Evolutionary conservation across 345 rosid genomes (phyloP).

Genomic region (Eucalyptus paniculata): DNA sequence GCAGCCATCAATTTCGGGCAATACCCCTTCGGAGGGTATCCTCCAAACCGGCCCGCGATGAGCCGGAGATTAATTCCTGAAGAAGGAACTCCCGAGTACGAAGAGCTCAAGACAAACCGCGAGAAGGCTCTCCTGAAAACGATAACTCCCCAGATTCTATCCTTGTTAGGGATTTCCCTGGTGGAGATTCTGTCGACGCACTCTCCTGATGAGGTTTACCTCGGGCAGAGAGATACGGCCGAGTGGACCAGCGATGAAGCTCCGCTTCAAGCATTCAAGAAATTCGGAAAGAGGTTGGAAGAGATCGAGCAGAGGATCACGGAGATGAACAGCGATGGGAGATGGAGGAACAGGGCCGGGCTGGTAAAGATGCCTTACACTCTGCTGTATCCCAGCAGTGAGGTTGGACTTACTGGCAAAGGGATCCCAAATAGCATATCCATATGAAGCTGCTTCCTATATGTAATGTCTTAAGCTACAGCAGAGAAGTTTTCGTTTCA

Average conservation of each 20-base stretch:
- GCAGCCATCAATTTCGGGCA: conserved; percentile 68
- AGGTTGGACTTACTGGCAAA: conserved; percentile 32
- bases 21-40: conserved; percentile 57
- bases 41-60: conserved; percentile 47
- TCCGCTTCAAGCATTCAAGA: conserved; percentile 23
- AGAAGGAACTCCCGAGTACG: conserved; percentile 35
- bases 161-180: conserved; percentile 29
- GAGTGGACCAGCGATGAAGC: conserved; percentile 46
- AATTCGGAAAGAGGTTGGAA: conserved; percentile 27
- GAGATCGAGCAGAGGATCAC: conserved; percentile 32
- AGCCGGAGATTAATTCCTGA: conserved; percentile 51
- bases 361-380: conserved; percentile 46
- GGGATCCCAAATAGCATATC: conserved; percentile 65
- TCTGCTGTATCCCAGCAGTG: conserved; percentile 30
- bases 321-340: conserved; percentile 13
- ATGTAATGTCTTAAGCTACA: not conserved
- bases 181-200: conserved; percentile 55
- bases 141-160: conserved; percentile 30
- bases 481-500: not conserved
- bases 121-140: conserved; percentile 41
- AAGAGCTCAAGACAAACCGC: conserved; percentile 27
- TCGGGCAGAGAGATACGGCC: conserved; percentile 37
- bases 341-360: conserved; percentile 39
- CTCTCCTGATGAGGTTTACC: conserved; percentile 43
- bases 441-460: conserved; percentile 6